phyloP scores from a whole-genome alignment of 1,284 basidiomycete species.

The Apiotrichum veenhuisii region DNA sequence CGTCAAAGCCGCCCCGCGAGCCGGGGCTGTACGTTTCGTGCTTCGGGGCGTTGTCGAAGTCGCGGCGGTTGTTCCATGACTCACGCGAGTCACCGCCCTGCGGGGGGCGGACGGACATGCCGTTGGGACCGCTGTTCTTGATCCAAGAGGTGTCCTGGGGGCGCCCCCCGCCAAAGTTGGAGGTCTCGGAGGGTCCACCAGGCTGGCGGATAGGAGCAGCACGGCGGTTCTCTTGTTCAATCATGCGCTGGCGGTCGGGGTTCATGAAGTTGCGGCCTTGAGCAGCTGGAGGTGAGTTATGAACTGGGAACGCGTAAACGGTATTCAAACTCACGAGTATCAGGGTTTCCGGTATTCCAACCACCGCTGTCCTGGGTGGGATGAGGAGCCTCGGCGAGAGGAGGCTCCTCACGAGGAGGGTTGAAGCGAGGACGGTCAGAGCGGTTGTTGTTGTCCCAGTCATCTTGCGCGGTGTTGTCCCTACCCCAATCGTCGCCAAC shows the following conservation, averaged over 20 bases:
- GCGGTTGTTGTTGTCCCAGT: constrained; percentile 1
- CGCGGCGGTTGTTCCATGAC: neutral
- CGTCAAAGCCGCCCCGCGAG: neutral
- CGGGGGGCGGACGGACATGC: neutral
- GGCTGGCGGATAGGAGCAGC: neutral
- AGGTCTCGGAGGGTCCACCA: neutral
- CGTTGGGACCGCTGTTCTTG: neutral
- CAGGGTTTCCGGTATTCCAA: too few species aligned
- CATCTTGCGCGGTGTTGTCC: neutral
- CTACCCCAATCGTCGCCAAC: neutral
- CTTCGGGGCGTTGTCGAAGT: neutral
- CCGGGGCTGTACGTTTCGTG: too few species aligned
- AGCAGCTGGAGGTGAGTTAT: neutral
- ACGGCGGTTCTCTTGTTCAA: neutral
- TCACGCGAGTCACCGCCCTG: neutral
- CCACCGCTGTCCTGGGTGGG: too few species aligned
- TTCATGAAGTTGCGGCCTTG: constrained; percentile 1
- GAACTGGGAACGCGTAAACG: neutral
- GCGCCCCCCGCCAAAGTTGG: neutral
- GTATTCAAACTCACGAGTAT: too few species aligned
- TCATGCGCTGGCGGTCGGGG: constrained; percentile 9
- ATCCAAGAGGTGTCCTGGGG: neutral
- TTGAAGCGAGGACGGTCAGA: neutral
- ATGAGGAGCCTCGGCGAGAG: too few species aligned
- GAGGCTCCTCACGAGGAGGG: neutral